Percentiles rank a stretch among this genome's conserved stretches.
These are phyloP conservation scores for Wickerhamiella hasegawae DNA, from an alignment of 805 yeast species.

Conservation along the genomic window DNA sequence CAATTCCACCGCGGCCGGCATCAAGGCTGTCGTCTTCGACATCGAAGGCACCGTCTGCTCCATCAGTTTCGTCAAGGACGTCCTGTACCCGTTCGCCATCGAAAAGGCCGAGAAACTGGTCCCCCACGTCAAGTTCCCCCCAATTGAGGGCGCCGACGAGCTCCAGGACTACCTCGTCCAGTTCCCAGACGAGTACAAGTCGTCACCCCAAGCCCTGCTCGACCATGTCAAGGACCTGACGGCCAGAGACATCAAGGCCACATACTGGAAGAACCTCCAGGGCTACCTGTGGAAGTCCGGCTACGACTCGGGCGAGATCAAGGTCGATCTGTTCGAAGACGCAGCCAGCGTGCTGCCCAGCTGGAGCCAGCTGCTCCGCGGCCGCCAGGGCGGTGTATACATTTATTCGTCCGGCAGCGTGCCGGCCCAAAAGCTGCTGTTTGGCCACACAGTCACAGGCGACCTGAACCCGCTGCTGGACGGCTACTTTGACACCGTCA, in stretches of 20 bases:
- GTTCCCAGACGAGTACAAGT: constrained; percentile 29
- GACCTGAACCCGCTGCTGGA: constrained; percentile 31
- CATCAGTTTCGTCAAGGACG: constrained; percentile 71
- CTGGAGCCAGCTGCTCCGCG: constrained; percentile 20
- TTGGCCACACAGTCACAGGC: constrained; percentile 36
- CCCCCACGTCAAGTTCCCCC: constrained; percentile 15
- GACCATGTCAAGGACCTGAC: constrained; percentile 44
- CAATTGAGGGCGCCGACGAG: constrained; percentile 11
- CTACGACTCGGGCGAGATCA: constrained; percentile 55
- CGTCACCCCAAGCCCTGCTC: constrained; percentile 22
- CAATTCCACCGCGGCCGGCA: too few species aligned
- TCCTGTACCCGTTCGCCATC: constrained; percentile 56
- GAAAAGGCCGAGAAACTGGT: constrained; percentile 14
- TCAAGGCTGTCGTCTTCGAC: constrained; percentile 36
- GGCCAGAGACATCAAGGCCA: constrained; percentile 54
- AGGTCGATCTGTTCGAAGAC: constrained; percentile 64
- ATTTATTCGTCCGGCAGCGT: constrained; percentile 87
- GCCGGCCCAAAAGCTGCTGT: constrained; percentile 68
- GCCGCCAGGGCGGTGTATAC: constrained; percentile 25
- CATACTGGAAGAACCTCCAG: constrained; percentile 61
- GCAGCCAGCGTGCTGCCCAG: constrained; percentile 40
- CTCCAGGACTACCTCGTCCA: constrained; percentile 22
- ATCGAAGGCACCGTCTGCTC: constrained; percentile 93
- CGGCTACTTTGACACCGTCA: constrained; percentile 75
- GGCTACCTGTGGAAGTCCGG: constrained; percentile 76